phyloP scores from a whole-genome alignment of 2,329 filamentous ascomycete genomes.

The Talaromyces marneffei region DNA sequence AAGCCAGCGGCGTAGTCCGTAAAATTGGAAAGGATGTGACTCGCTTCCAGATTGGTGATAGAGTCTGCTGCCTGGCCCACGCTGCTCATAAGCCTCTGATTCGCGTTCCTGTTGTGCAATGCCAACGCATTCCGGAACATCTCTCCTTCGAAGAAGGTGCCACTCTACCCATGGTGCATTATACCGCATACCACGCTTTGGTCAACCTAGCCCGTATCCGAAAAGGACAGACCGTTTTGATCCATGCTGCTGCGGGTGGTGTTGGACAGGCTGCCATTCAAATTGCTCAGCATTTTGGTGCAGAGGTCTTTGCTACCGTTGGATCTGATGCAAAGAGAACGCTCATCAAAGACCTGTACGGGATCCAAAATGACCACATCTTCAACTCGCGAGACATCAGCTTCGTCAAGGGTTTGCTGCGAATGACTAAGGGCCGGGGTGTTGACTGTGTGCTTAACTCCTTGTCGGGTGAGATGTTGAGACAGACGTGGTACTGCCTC shows the following conservation, averaged over 20 bases:
- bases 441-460: slow-evolving; percentile 17
- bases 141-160: slow-evolving; percentile 10
- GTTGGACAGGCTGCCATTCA: slow-evolving; percentile 20
- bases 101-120: not conserved
- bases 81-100: not conserved
- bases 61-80: not conserved
- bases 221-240: slow-evolving; percentile 18
- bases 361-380: slow-evolving; percentile 12
- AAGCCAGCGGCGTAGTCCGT: not conserved
- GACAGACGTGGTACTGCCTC: not conserved
- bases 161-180: not conserved
- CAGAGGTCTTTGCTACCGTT: slow-evolving; percentile 16
- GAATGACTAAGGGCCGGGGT: slow-evolving; percentile 20
- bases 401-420: slow-evolving; percentile 9
- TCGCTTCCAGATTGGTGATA: not conserved
- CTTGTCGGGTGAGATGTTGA: not conserved
- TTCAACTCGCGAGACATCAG: slow-evolving; percentile 6
- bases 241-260: slow-evolving; percentile 19
- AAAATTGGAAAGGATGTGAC: not conserved
- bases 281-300: slow-evolving; percentile 19
- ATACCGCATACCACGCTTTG: slow-evolving; percentile 11
- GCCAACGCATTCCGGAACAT: slow-evolving; percentile 1
- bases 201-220: not conserved
- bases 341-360: slow-evolving; percentile 13
- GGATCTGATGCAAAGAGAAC: slow-evolving; percentile 13